These are phyloP conservation scores for Aspergillus sp. DNA, from an alignment of 2,329 filamentous ascomycete genomes.

Conservation along the genomic window DNA sequence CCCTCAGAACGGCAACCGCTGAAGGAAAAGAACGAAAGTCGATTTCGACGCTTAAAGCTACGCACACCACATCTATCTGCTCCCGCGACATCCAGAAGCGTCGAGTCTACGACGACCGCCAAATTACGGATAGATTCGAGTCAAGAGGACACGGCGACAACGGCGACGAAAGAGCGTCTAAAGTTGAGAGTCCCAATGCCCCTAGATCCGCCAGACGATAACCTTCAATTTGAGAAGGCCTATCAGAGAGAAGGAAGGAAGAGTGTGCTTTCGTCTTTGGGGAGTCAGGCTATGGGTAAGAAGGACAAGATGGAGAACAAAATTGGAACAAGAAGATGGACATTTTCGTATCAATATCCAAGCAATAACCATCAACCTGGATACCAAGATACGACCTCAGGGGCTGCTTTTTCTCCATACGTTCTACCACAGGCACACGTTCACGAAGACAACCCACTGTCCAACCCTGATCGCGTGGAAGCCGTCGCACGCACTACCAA, in stretches of 20 bases:
- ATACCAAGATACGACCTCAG: background rate
- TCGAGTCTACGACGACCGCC: constrained; percentile 1
- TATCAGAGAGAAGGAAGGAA: constrained; percentile 11
- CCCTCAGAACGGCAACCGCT: background rate
- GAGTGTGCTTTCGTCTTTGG: constrained; percentile 8
- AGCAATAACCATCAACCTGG: too few species aligned
- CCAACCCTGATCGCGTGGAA: background rate
- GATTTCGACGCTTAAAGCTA: background rate
- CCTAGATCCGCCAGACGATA: constrained; percentile 1
- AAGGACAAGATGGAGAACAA: background rate
- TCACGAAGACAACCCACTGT: background rate
- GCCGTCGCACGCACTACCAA: background rate
- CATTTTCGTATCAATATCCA: too few species aligned
- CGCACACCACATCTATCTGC: background rate
- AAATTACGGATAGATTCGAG: background rate
- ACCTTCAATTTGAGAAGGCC: constrained; percentile 9
- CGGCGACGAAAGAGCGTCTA: too few species aligned
- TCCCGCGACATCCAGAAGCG: background rate
- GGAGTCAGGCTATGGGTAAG: constrained; percentile 1
- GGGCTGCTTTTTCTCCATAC: background rate
- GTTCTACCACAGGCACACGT: background rate
- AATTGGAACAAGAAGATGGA: too few species aligned
- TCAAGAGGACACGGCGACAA: background rate
- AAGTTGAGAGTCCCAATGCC: constrained; percentile 12
- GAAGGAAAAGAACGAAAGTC: background rate